Evolutionary conservation across 148 eudicot genomes (phyloP), one percentile per base, ranked within the genome.

Genomic region (Diospyros lotus): DNA sequence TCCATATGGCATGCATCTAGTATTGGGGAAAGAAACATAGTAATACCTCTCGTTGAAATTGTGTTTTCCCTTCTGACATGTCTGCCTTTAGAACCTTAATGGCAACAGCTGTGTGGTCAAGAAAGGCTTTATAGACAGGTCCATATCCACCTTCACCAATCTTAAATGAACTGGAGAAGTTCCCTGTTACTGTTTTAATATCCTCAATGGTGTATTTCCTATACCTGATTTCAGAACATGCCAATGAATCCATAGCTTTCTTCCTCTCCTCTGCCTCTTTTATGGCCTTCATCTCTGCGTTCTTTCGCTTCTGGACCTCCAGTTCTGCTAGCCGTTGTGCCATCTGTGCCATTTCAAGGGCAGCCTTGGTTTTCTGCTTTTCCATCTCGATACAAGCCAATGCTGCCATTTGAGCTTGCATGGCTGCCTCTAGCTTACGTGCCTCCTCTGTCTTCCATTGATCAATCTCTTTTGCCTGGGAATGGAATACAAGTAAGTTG

Each of bases 61-160:
- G 98, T 63, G 82, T 79, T 51, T 80, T 74, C 66, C 98, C 98
- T 74, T 93, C 88, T 67, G 94, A 80, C 14, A 88, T 84, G 62
- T 91, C 86, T 0, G 94, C 82, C 72, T 80, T 75, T 44, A 93
- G 63, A 73, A 89, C 94, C 87, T 93, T 93, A 73, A 93, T 91
- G 14, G 98, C 98, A 14, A 89, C 98, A 48, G 84, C 76, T 9
- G 94, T 93, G 76, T 89, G 81, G 60, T 87, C 87, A 55, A 93
- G 93, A n/a, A 54, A 66, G 76, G 82, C 90, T 78, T 79, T 83
- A 58, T 85, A 93, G 44, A 93, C 98, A 58, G 97, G 98, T 76
- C 98, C 98, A 78, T 91, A 93, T 55, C 94, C 97, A 40, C 98
- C 98, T 84, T 91, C 98, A 51, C 98, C 98, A 72, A 93, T 80